Base-by-base conservation (phyloP, 495 filamentous ascomycete species). In the Aspergillus cavernicola region DNA sequence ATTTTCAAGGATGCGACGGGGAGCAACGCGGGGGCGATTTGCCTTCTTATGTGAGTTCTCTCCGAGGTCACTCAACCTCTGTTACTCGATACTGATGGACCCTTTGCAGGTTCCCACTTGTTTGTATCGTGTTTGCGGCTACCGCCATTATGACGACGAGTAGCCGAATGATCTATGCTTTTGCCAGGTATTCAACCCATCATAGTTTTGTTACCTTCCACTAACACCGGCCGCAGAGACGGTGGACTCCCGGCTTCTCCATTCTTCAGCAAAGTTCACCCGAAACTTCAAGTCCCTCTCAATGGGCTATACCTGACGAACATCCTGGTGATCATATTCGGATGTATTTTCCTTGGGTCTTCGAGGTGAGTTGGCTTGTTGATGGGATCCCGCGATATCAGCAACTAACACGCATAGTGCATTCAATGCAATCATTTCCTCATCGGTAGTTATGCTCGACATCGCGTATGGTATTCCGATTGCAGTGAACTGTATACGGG, bases 151-250 rank as follows among this genome's bases (percentile, higher is more conserved):
- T 89, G 85, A 88, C 86, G 3, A 90, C 88, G 9, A 84, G 80
- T 45, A 86, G 80, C 53, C 82, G 88, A 11, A 89, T 91, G 85
- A 81, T 82, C 24, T 90, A 85, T 53, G 86, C 87, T 2, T 92
- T 92, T 57, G 82, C 82, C 23, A 79, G 73, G 66, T 71, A 65
- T 31, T 53, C 47, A 7, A 22, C 2, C 8, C 1, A 31, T n/a
- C 24, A n/a, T n/a, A n/a, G n/a, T 40, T 7, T 43, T 6, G 5
- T 3, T 32, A 6, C 19, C 18, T 3, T 16, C 16, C 57, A 38
- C 56, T 66, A 29, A 65, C 18, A 31, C 16, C 18, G 33, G 18
- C 3, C 38, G 35, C 40, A 75, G 87, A 56, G 87, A 90, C 57
- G 80, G 84, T 11, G 87, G 86, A 19, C 75, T 90, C 12, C 88